Evolutionary conservation across 306 rosid species (phyloP).

Genomic region (Begonia peltatifolia): DNA sequence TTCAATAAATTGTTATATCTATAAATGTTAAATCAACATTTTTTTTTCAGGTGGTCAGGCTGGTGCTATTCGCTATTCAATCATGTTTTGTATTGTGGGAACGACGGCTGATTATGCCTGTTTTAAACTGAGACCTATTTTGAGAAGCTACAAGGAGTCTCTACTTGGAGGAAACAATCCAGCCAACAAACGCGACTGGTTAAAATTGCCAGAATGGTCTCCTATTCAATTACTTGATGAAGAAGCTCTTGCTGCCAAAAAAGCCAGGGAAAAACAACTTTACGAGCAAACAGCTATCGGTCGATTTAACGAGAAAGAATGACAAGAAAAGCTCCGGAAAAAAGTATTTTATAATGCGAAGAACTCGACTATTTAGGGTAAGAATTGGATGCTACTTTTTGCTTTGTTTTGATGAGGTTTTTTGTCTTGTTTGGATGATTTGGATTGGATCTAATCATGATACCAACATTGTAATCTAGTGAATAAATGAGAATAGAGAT

Average conservation of each 20-base stretch:
- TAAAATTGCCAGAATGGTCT: conserved; percentile 79
- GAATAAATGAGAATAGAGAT: conserved; percentile 1
- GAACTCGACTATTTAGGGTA: not conserved
- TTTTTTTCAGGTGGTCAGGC: conserved; percentile 47
- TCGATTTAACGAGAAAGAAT: conserved; percentile 41
- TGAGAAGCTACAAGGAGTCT: conserved; percentile 31
- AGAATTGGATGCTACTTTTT: not conserved
- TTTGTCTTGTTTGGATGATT: not conserved
- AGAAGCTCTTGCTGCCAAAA: conserved; percentile 65
- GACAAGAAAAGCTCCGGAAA: conserved; percentile 18
- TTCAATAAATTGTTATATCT: too few relatives aligned
- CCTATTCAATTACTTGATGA: conserved; percentile 74
- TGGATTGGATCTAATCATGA: not conserved
- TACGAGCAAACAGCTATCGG: conserved; percentile 48
- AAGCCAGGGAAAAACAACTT: conserved; percentile 51
- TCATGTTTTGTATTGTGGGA: conserved; percentile 54
- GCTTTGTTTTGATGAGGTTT: not conserved
- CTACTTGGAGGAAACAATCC: conserved; percentile 14
- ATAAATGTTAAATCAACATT: too few relatives aligned
- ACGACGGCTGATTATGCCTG: conserved; percentile 43
- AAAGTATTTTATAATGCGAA: not conserved
- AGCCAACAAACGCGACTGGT: conserved; percentile 34
- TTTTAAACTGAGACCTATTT: conserved; percentile 25
- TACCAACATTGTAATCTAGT: not conserved
- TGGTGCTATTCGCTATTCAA: conserved; percentile 63